Percentiles rank a stretch among this genome's conserved stretches.
Evolutionary conservation across 768 basidiomycete genomes (phyloP).

Genomic region (Tricholomella constricta): DNA sequence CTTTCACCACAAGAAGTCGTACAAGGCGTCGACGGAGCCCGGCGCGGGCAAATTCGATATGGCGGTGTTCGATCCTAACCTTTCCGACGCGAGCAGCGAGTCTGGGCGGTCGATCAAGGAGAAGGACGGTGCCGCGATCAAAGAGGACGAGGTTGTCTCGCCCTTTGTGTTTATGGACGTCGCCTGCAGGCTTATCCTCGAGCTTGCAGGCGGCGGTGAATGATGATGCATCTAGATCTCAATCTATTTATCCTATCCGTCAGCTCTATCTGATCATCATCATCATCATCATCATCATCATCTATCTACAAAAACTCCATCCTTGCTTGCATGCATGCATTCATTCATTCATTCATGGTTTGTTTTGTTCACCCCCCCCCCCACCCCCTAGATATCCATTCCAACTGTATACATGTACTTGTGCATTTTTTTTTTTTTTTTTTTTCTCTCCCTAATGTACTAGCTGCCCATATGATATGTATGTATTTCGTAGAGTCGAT

Average conservation of each 20-base stretch:
- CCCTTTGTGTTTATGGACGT: constrained; percentile 98
- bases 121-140: constrained; percentile 41
- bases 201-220: constrained; percentile 73
- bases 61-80: constrained; percentile 46
- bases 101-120: constrained; percentile 57
- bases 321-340: constrained; percentile 5
- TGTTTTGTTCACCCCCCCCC: background rate
- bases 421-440: background rate
- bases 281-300: background rate
- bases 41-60: constrained; percentile 76
- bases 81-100: constrained; percentile 58
- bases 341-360: background rate
- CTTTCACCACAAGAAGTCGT: constrained; percentile 97
- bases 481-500: constrained; percentile 17
- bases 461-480: constrained; percentile 7
- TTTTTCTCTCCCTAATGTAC: constrained; percentile 13
- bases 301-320: background rate
- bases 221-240: constrained; percentile 5
- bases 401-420: constrained; percentile 15
- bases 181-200: constrained; percentile 89
- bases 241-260: background rate
- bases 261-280: background rate
- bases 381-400: constrained; percentile 15
- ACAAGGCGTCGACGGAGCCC: constrained; percentile 68
- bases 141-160: constrained; percentile 69